phyloP scores from a whole-genome alignment of 2,329 filamentous ascomycete species.

The Ceratocystis variospora region DNA sequence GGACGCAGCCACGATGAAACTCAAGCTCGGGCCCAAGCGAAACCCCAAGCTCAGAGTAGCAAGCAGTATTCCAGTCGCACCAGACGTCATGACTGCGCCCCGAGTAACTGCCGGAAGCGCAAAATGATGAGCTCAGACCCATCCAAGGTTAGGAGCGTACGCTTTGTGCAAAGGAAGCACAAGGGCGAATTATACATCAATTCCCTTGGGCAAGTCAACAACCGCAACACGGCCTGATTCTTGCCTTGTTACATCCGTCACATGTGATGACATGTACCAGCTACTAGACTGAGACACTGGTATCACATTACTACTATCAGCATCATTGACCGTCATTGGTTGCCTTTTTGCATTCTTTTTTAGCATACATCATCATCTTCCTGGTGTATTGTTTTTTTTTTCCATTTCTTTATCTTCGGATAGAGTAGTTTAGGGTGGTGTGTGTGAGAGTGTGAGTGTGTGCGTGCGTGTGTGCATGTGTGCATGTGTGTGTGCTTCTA shows the following conservation, averaged over 20 bases:
- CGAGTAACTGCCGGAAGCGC: not conserved
- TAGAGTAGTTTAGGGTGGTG: not conserved
- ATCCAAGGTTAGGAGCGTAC: conserved; percentile 12
- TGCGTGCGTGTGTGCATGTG: not conserved
- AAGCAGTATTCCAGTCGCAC: not conserved
- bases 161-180: conserved; percentile 10
- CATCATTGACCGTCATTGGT: not conserved
- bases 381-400: not conserved
- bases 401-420: not conserved
- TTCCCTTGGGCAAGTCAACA: conserved; percentile 1
- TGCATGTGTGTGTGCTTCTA: not conserved
- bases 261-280: not conserved
- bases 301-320: not conserved
- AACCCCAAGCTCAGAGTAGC: not conserved
- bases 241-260: not conserved
- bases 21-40: no score
- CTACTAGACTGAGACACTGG: not conserved
- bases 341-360: not conserved
- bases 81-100: not conserved
- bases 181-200: not conserved
- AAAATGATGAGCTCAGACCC: not conserved
- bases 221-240: not conserved
- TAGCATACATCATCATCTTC: not conserved
- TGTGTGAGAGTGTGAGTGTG: no score
- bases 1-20: not conserved